Evolutionary conservation across 352 stramenopile genomes (phyloP).

Genomic region (Phytophthora agathidicida): DNA sequence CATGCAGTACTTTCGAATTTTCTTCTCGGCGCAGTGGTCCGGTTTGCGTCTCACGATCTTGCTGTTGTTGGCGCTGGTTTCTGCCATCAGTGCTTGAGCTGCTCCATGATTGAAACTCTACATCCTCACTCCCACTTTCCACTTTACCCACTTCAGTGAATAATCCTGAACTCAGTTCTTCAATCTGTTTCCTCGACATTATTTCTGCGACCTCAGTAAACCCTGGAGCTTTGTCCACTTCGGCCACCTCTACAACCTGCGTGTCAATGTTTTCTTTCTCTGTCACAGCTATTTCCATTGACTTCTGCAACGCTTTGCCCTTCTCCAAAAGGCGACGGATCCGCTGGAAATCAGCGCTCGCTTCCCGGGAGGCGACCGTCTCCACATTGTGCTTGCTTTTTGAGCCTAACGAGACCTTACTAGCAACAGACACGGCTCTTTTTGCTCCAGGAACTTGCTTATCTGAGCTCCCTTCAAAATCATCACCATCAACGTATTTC

Average conservation of each 20-base stretch:
- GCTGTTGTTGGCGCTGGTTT: neutral
- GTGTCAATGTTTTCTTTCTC: neutral
- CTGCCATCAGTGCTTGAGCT: neutral
- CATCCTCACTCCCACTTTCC: no score
- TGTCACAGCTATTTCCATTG: conserved; percentile 47
- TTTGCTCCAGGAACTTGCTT: no score
- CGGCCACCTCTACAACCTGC: neutral
- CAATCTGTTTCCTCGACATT: neutral
- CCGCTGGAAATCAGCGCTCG: conserved; percentile 7
- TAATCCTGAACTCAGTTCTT: no score
- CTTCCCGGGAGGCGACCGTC: neutral
- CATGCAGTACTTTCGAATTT: neutral
- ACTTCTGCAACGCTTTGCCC: conserved; percentile 49
- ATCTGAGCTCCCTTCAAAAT: no score
- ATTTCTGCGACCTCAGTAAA: neutral
- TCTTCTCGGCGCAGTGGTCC: neutral
- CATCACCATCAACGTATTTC: no score
- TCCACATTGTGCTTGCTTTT: neutral
- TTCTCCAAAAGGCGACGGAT: conserved; percentile 48
- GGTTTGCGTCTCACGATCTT: no score
- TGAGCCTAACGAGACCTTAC: no score
- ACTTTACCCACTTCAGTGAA: no score
- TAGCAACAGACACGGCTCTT: no score
- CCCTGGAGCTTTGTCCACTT: neutral
- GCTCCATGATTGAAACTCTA: no score